Evolutionary conservation across 495 filamentous ascomycete species (phyloP).

Genomic region (Cercophora newfieldiana): DNA sequence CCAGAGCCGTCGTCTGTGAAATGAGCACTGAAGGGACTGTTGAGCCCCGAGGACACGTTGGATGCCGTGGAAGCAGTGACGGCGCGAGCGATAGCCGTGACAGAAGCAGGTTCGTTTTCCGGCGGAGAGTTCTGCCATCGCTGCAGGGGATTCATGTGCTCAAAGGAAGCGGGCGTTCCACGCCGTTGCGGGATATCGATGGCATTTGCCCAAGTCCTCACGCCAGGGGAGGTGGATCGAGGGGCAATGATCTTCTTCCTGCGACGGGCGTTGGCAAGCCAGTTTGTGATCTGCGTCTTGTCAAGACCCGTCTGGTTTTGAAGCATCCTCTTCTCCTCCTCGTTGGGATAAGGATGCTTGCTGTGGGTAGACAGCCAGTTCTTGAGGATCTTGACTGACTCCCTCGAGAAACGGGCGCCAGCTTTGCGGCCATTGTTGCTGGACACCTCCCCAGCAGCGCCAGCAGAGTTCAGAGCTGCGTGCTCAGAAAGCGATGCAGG

Average conservation of each 20-base stretch:
- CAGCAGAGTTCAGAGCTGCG: constrained; percentile 4
- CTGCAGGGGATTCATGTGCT: constrained; percentile 77
- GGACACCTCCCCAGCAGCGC: constrained; percentile 35
- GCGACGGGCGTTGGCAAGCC: constrained; percentile 82
- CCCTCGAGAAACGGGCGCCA: constrained; percentile 68
- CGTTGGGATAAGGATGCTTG: constrained; percentile 77
- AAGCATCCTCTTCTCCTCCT: constrained; percentile 75
- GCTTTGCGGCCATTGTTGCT: constrained; percentile 44
- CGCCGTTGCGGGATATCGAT: constrained; percentile 65
- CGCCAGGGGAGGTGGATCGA: constrained; percentile 58
- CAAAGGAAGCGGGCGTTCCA: constrained; percentile 49
- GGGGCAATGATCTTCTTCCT: constrained; percentile 66
- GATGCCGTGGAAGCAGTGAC: constrained; percentile 59
- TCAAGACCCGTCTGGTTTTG: constrained; percentile 71
- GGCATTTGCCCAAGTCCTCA: constrained; percentile 53
- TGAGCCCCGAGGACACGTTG: constrained; percentile 48
- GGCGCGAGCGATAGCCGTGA: constrained; percentile 76
- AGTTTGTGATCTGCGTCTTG: constrained; percentile 76
- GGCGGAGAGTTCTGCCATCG: constrained; percentile 85
- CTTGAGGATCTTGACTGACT: constrained; percentile 72
- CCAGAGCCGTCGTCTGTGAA: constrained; percentile 66
- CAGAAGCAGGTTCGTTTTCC: constrained; percentile 81
- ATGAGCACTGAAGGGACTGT: constrained; percentile 55
- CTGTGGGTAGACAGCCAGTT: constrained; percentile 74
- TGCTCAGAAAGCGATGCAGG: constrained; percentile 44